Conservation (phyloP, 202 grass and related monocot genomes). For the Panicum hallii region DNA sequence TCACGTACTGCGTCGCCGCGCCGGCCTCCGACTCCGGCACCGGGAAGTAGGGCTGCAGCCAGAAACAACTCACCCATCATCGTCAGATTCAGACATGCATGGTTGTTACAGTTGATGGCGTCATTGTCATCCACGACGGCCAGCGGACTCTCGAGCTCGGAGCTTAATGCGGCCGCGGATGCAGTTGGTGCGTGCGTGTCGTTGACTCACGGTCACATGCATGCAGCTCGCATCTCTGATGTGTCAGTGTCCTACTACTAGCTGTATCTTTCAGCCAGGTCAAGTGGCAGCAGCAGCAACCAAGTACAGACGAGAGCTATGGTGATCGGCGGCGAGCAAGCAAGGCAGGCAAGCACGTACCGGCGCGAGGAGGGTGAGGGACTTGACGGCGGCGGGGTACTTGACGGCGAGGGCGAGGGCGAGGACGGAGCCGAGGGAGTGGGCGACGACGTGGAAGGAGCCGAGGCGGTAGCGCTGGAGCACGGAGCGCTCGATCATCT, state of each 20-base stretch:
- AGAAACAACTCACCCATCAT: no score
- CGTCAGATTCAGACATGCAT: background rate
- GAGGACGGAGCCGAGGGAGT: constrained; percentile 90
- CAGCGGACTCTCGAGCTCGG: no score
- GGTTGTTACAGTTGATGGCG: no score
- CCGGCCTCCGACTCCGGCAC: constrained; percentile 74
- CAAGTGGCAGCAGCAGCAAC: no score
- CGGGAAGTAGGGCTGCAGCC: constrained; percentile 77
- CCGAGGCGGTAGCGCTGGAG: constrained; percentile 65
- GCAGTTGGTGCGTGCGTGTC: background rate
- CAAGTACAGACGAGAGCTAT: no score
- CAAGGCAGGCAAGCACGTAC: constrained; percentile 33
- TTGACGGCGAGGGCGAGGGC: constrained; percentile 89
- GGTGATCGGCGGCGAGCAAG: no score
- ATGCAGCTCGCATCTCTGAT: no score
- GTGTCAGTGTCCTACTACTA: no score
- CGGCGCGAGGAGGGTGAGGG: constrained; percentile 86
- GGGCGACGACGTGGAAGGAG: constrained; percentile 85
- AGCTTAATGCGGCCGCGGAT: background rate
- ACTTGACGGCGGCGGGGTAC: constrained; percentile 75
- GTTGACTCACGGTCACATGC: no score
- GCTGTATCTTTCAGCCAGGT: no score
- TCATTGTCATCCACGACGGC: no score
- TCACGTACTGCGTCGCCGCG: constrained; percentile 79
- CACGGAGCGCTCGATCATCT: constrained; percentile 98